Base-by-base conservation (phyloP, 2,329 filamentous ascomycete species). In the Xylaria sp. region DNA sequence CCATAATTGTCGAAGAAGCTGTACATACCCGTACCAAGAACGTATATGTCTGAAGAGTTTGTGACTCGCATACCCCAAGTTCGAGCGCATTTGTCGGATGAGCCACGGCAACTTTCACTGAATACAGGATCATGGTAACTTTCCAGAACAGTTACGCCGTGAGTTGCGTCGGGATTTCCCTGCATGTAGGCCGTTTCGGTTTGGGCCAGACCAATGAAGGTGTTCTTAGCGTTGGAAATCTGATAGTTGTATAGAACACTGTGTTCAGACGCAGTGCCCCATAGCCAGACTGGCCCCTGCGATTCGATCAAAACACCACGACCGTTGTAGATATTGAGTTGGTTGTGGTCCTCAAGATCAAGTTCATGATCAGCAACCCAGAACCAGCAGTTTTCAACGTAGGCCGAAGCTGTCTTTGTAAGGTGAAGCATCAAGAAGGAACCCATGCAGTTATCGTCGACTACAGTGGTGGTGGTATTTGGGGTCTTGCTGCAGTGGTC, bases 331-430 rank as follows among this genome's bases (percentile, higher is more conserved):
- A 96, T 85, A 76, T 90, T 87, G 73, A 94, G 88, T 74, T 94
- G 89, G 71, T 88, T 84, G 73, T 90, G 84, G 69, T 88, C 87
- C 7, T 75, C 65, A 10, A 85, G 81, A 72, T 96, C 92, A 23
- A 96, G 87, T 71, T 95, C 90, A 78, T 96, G 92, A 73, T 96
- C 92, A 2, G 92, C 86, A 52, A 91, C 88, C 91, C 92, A 96
- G 74, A 90, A 87, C 90, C 91, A 96, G 52, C 81, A 86, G 77
- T 96, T 96, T 79, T 97, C 92, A 50, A 96, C 78, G 76, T 96
- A 96, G 51, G 85, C 84, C 66, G 85, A 88, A 55, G 83, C 81
- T 39, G 79, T 71, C n/a, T 75, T 60, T 2, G 86, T 88, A 54
- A 90, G 70, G 72, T 90, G 87, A 47, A 90, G 74, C 66, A 90